phyloP scores from a whole-genome alignment of 1,284 basidiomycete genomes.

The Limonomyces culmigenus region DNA sequence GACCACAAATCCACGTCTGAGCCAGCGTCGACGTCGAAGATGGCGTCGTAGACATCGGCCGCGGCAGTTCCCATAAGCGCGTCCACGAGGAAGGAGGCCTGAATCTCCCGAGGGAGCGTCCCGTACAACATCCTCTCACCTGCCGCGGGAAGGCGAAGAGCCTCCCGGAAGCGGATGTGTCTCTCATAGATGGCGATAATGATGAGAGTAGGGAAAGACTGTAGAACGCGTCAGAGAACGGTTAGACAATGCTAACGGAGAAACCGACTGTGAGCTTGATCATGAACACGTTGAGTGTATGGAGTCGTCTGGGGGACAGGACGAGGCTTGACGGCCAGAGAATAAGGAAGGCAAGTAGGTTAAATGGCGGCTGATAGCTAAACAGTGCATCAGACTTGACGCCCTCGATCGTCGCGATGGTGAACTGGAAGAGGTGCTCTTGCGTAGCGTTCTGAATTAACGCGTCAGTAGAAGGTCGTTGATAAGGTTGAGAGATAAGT shows the following conservation, averaged over 20 bases:
- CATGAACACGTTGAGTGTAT: conserved; percentile 67
- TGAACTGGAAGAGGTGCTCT: conserved; percentile 82
- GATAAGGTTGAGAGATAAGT: conserved; percentile 44
- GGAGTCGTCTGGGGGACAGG: conserved; percentile 55
- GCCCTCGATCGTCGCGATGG: conserved; percentile 79
- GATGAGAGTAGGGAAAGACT: conserved; percentile 68
- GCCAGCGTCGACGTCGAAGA: conserved; percentile 52
- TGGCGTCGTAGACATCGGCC: conserved; percentile 52
- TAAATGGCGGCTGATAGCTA: conserved; percentile 80
- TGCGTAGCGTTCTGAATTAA: conserved; percentile 56
- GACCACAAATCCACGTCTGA: conserved; percentile 25
- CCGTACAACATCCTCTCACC: conserved; percentile 39
- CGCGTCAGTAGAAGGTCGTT: conserved; percentile 2
- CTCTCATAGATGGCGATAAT: conserved; percentile 72
- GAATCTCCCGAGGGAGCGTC: conserved; percentile 49
- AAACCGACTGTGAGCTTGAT: conserved; percentile 53
- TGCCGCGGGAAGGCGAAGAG: conserved; percentile 22
- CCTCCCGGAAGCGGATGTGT: conserved; percentile 32
- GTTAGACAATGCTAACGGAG: not conserved
- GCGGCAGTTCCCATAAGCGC: conserved; percentile 49
- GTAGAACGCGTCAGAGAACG: conserved; percentile 2
- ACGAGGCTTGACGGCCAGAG: conserved; percentile 64
- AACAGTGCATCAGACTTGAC: conserved; percentile 84
- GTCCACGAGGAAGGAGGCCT: conserved; percentile 55
- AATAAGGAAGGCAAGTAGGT: conserved; percentile 59